These are phyloP conservation scores for Phlebopus sp. DNA, from an alignment of 1,284 basidiomycete genomes.

Conservation along the genomic window DNA sequence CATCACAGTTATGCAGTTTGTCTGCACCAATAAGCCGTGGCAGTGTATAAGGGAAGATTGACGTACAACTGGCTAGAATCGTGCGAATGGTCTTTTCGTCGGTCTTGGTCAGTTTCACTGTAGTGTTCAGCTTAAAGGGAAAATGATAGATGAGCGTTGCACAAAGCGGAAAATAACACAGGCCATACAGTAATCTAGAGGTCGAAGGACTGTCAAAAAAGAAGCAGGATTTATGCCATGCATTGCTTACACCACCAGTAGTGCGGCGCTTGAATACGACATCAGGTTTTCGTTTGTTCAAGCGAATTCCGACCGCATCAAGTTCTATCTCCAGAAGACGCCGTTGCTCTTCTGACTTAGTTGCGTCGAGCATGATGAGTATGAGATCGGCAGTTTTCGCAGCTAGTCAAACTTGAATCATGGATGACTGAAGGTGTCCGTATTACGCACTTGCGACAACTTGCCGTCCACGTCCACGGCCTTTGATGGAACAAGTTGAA, in stretches of 20 bases:
- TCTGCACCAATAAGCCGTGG: constrained; percentile 38
- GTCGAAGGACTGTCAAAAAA: not conserved
- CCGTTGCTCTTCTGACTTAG: constrained; percentile 93
- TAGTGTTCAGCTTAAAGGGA: constrained; percentile 69
- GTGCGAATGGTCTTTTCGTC: constrained; percentile 94
- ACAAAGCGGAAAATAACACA: not conserved
- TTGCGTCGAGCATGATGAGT: constrained; percentile 93
- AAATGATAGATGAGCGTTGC: constrained; percentile 4
- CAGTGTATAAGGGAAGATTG: not conserved
- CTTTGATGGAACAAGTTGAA: constrained; percentile 32
- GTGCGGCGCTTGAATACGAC: constrained; percentile 84
- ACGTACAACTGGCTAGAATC: constrained; percentile 81
- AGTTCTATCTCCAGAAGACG: constrained; percentile 87
- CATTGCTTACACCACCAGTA: constrained; percentile 77
- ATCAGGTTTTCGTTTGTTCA: constrained; percentile 90
- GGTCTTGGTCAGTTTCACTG: constrained; percentile 91
- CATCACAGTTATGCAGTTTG: constrained; percentile 91
- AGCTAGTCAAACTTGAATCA: constrained; percentile 38
- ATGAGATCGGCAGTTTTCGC: constrained; percentile 97
- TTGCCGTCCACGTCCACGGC: constrained; percentile 91
- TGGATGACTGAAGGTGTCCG: not conserved
- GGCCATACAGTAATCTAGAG: constrained; percentile 28
- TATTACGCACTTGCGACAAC: constrained; percentile 75
- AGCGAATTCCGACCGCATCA: constrained; percentile 93
- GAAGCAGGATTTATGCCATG: not conserved